phyloP scores from a whole-genome alignment of 2,329 filamentous ascomycete genomes.

The Waltergamsia citrina region DNA sequence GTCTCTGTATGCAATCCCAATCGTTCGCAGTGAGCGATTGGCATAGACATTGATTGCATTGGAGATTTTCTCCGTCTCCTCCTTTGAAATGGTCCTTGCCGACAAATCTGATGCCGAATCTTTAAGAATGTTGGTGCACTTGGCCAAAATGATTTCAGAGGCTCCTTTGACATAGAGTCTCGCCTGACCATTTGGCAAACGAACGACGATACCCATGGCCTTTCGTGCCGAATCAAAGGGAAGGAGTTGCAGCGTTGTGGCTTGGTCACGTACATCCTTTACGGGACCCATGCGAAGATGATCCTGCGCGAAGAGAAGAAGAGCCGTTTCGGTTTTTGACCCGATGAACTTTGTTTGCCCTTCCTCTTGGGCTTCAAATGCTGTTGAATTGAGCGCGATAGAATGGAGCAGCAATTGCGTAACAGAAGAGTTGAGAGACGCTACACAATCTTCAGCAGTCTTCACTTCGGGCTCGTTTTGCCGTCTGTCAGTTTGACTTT shows the following conservation, averaged over 20 bases:
- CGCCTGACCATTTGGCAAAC: constrained; percentile 38
- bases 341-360: constrained; percentile 60
- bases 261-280: constrained; percentile 52
- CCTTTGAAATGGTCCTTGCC: constrained; percentile 29
- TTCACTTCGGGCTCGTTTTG: constrained; percentile 11
- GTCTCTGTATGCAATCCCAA: constrained; percentile 75
- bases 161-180: constrained; percentile 55
- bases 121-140: constrained; percentile 42
- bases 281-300: constrained; percentile 59
- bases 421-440: constrained; percentile 32
- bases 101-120: constrained; percentile 35
- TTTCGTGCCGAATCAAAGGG: constrained; percentile 71
- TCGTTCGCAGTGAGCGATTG: constrained; percentile 70
- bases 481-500: constrained; percentile 1
- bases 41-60: constrained; percentile 70
- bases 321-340: constrained; percentile 68
- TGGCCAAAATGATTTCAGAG: constrained; percentile 51
- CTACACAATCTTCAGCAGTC: constrained; percentile 29
- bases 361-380: constrained; percentile 66
- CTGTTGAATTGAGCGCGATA: constrained; percentile 60
- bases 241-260: constrained; percentile 53
- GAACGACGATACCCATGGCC: constrained; percentile 55
- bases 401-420: constrained; percentile 49
- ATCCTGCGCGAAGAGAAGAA: constrained; percentile 60
- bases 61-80: constrained; percentile 45